phyloP scores from a whole-genome alignment of 2,329 filamentous ascomycete species.

The Conoideocrella luteorostrata region DNA sequence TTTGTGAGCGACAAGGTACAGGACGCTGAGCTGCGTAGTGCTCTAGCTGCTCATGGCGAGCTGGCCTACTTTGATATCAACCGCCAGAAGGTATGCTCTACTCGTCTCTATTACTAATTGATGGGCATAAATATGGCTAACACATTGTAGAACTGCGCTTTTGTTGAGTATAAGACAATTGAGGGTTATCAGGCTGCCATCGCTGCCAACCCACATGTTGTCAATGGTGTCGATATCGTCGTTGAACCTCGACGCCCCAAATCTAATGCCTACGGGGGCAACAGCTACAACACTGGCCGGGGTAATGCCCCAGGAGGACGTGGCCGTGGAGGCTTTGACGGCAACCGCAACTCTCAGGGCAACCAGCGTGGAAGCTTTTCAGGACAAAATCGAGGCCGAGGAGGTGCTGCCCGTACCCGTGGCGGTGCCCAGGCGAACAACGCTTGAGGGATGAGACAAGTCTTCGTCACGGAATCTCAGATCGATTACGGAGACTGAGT shows the following conservation, averaged over 20 bases:
- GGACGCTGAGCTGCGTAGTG: constrained; percentile 62
- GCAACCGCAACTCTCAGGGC: constrained; percentile 52
- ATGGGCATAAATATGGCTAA: background rate
- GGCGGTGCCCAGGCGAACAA: constrained; percentile 52
- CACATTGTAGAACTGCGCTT: constrained; percentile 75
- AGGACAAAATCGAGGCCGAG: constrained; percentile 58
- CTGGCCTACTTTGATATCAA: constrained; percentile 71
- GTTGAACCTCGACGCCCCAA: constrained; percentile 87
- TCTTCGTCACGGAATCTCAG: background rate
- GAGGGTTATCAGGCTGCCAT: constrained; percentile 80
- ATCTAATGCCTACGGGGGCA: constrained; percentile 61
- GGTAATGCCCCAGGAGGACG: constrained; percentile 51
- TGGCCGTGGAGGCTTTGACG: constrained; percentile 61
- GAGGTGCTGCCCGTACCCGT: constrained; percentile 58
- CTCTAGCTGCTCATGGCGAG: constrained; percentile 66
- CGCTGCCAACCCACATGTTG: constrained; percentile 75
- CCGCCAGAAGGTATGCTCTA: constrained; percentile 64
- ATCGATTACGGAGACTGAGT: background rate
- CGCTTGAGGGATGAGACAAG: constrained; percentile 29
- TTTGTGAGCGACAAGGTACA: constrained; percentile 88
- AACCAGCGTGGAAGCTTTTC: constrained; percentile 63
- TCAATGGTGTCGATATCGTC: constrained; percentile 74
- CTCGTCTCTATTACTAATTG: background rate
- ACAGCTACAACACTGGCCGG: constrained; percentile 57
- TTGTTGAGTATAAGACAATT: constrained; percentile 81